Evolutionary conservation across 202 grass and related monocot species (phyloP).

Genomic region (Miscanthus sacchariflorus): DNA sequence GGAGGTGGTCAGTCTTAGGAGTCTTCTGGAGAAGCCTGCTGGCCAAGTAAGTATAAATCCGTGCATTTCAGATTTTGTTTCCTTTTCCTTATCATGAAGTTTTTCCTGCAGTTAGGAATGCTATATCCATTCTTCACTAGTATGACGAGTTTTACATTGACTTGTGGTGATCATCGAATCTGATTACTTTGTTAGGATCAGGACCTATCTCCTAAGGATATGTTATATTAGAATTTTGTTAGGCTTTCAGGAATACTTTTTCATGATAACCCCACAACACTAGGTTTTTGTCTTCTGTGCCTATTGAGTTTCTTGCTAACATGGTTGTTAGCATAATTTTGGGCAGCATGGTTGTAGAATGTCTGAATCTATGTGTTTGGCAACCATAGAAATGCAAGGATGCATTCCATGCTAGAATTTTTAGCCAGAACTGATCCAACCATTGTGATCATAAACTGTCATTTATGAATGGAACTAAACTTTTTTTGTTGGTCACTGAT

Average conservation of each 20-base stretch:
- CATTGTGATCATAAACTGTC: background rate
- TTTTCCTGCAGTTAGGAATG: slow-evolving; percentile 20
- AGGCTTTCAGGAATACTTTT: background rate
- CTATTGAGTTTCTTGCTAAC: background rate
- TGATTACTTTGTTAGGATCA: background rate
- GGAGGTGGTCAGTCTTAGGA: slow-evolving; percentile 65
- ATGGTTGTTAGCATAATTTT: background rate
- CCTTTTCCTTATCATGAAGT: slow-evolving; percentile 5
- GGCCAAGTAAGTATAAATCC: slow-evolving; percentile 54
- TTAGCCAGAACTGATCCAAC: background rate
- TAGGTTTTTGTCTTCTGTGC: background rate
- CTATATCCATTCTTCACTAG: background rate
- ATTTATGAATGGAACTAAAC: background rate
- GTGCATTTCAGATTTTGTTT: slow-evolving; percentile 7
- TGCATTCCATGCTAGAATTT: background rate
- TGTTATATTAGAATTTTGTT: background rate
- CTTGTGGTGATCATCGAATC: slow-evolving; percentile 1
- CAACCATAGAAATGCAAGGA: background rate
- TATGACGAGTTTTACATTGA: background rate
- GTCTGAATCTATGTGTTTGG: background rate
- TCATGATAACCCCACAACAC: background rate
- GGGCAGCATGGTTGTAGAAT: background rate
- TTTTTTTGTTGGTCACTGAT: background rate
- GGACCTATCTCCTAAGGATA: slow-evolving; percentile 13
- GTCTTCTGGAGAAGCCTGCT: slow-evolving; percentile 64